Evolutionary conservation across 495 filamentous ascomycete species (phyloP), one percentile per base, ranked within the genome.

Genomic region (Thozetella sp.): DNA sequence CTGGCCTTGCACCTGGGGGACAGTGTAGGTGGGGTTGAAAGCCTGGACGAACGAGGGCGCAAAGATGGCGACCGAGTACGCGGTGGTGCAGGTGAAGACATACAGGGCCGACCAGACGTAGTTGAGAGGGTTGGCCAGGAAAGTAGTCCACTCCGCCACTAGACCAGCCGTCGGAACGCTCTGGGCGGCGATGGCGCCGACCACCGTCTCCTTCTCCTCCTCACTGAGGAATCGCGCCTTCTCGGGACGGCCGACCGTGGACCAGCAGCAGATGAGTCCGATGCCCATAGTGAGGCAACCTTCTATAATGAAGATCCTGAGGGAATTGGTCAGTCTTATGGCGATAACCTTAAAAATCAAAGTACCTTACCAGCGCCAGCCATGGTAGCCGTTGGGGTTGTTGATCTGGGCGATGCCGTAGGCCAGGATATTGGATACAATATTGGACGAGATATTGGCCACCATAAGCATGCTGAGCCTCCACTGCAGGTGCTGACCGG

Each of bases 401-500:
- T 53, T 46, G 2, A 58, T 58, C 23, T 52, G 50, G 2, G 56
- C 56, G 17, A 58, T 52, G 1, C 46, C 56, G 23, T 53, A 58
- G 10, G 56, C 56, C 3, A 58, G 56, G 13, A 58, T 25, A 13
- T 53, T 26, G 12, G 25, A 23, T 3, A 60, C 40, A 12, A 52
- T 27, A 30, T 52, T 57, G 2, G 45, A 62, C 22, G 51, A 37
- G 43, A 56, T 61, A 24, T 55, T 58, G 20, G 54, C 56, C 26
- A 63, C 53, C 26, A 53, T 51, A 0, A 58, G 43, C 40, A 58
- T 58, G 13, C 56, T 53, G 2, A 58, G 48, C 6, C 81, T 68
- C 73, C 74, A 72, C 65, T 82, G 82, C 19, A 84, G 59, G 57
- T 86, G 77, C 54, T 81, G 70, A n/a, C 81, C 73, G 43, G 74